Conservation (phyloP, 768 basidiomycete genomes). For the Psilocybe cyanescens region DNA sequence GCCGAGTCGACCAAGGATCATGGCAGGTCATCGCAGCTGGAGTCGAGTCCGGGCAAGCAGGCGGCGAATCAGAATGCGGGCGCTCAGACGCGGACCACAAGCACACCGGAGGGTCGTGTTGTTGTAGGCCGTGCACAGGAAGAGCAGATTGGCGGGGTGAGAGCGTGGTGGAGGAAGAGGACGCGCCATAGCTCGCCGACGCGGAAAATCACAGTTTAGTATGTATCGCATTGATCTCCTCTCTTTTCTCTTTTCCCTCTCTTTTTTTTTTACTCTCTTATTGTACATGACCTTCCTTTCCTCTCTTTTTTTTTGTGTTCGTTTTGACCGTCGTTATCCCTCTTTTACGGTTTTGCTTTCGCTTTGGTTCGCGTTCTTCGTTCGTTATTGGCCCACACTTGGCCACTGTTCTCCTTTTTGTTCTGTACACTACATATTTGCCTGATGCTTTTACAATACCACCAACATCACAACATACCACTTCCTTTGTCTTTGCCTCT, state of each 20-base stretch:
- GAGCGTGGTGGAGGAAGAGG: constrained; percentile 4
- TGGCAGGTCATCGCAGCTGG: neutral
- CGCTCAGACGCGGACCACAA: neutral
- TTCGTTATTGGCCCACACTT: no score
- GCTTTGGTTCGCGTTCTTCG: no score
- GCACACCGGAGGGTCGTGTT: constrained; percentile 22
- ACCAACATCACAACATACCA: no score
- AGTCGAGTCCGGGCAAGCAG: neutral
- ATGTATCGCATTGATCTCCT: neutral
- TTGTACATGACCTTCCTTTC: neutral
- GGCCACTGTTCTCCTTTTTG: no score
- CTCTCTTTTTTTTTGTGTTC: no score
- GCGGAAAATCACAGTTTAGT: neutral
- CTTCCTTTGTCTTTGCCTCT: no score
- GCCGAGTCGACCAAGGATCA: constrained; percentile 10
- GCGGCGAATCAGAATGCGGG: neutral
- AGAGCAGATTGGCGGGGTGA: neutral
- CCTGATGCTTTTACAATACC: no score
- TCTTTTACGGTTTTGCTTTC: no score
- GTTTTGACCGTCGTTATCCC: no score
- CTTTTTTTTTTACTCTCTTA: neutral
- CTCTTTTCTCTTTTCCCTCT: neutral
- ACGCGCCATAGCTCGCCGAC: neutral
- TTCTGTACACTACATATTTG: no score
- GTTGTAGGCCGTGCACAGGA: constrained; percentile 16